Evolutionary conservation across 164 flowering plant species (phyloP).

Genomic region (Dillenia suffruticosa): DNA sequence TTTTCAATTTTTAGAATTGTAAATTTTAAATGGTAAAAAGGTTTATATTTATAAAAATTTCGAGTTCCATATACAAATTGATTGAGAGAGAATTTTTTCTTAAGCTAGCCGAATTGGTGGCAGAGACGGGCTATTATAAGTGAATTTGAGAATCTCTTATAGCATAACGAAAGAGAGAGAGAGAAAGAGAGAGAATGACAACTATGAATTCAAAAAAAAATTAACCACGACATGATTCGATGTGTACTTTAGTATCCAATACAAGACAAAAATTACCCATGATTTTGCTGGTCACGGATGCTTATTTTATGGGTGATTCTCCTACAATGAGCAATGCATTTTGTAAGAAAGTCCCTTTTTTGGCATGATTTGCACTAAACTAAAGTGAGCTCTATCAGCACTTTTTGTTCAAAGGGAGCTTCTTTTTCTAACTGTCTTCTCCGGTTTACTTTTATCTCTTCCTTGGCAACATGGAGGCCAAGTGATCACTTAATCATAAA

Average conservation of each 20-base stretch:
- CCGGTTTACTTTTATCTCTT: not conserved
- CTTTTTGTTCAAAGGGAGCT: constrained; percentile 3
- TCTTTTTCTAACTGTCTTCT: not conserved
- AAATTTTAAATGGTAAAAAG: too few relatives aligned
- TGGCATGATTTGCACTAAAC: not conserved
- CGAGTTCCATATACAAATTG: too few relatives aligned
- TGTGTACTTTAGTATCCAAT: not conserved
- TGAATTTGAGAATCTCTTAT: too few relatives aligned
- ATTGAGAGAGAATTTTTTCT: too few relatives aligned
- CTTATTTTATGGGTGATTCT: constrained; percentile 1
- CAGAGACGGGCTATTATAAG: too few relatives aligned
- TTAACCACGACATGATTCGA: not conserved
- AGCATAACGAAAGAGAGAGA: too few relatives aligned
- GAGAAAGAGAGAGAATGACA: too few relatives aligned
- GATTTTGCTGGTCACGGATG: constrained; percentile 5
- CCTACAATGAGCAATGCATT: not conserved
- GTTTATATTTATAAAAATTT: too few relatives aligned
- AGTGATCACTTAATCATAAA: not conserved
- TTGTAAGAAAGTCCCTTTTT: not conserved
- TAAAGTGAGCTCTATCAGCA: not conserved
- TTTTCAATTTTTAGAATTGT: too few relatives aligned
- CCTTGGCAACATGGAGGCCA: not conserved
- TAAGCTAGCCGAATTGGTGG: too few relatives aligned
- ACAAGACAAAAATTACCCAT: constrained; percentile 9
- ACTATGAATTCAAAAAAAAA: too few relatives aligned